Conservation (phyloP, 805 yeast species). For the Hyphopichia homilentoma region DNA sequence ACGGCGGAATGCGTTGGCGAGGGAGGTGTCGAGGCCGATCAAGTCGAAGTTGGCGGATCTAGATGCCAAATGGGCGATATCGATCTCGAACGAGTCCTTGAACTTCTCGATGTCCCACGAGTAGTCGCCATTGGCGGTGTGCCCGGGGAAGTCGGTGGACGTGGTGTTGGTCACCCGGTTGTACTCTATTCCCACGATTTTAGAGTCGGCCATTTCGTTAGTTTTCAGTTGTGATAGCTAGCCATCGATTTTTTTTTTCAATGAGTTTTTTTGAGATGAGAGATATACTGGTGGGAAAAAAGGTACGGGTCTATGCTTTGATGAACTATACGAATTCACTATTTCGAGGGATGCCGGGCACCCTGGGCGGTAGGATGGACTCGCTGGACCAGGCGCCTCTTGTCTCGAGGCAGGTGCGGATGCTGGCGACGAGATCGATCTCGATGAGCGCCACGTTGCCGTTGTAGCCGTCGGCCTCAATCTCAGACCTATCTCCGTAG, state of each 20-base stretch:
- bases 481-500: constrained; percentile 12
- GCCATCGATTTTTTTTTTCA: constrained; percentile 3
- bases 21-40: constrained; percentile 80
- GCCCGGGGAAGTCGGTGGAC: constrained; percentile 91
- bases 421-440: constrained; percentile 24
- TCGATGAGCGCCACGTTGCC: constrained; percentile 33
- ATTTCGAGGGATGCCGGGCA: neutral
- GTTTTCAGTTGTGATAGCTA: neutral
- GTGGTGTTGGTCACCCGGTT: constrained; percentile 89
- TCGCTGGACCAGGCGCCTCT: too few species aligned
- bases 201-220: constrained; percentile 27
- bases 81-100: constrained; percentile 61
- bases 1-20: constrained; percentile 95
- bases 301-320: neutral
- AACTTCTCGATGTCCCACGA: constrained; percentile 86
- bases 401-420: too few species aligned
- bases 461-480: constrained; percentile 34
- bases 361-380: neutral
- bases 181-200: constrained; percentile 81
- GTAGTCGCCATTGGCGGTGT: constrained; percentile 56
- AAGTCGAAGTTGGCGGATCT: constrained; percentile 84
- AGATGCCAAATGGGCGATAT: constrained; percentile 61
- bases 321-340: constrained; percentile 1
- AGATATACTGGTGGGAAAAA: too few species aligned
- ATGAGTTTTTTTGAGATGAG: too few species aligned